Base-by-base conservation (phyloP, 2,329 filamentous ascomycete species). In the Fusarium subglutinans region DNA sequence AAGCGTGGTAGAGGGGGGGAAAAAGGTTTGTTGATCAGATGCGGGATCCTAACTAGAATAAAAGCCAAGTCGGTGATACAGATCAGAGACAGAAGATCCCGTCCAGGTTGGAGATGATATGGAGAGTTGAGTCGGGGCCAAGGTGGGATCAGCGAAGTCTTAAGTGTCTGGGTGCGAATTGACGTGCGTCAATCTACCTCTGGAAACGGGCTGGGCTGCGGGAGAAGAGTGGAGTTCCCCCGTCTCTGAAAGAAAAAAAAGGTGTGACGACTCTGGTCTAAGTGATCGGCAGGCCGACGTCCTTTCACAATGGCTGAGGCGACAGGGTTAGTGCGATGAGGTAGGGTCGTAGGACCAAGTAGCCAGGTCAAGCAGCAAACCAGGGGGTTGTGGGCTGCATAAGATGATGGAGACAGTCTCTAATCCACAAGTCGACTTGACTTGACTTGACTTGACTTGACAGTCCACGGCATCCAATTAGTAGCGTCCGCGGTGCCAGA, bases 141-240 rank as follows among this genome's bases (percentile, higher is more conserved):
- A 81, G 78, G 81, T 85, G 87, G 87, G 87, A 89, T 89, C 87
- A 88, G 87, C 87, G 85, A 86, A 84, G 85, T 88, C 82, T 89
- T 89, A 89, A 87, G 87, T 88, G 86, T 85, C 83, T 79, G 77
- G 77, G 76, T 81, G 74, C 74, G 77, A 81, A 81, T 82, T 82
- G 80, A 82, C 80, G 79, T 83, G 81, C 81, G 81, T 82, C 81
- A 82, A 81, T 80, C 79, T 79, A 78, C 79, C 77, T 81, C 80
- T 79, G 74, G 79, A 80, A 78, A 78, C 79, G 77, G 79, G 78
- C 79, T 80, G 83, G 83, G 77, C 79, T 79, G 80, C 80, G 81
- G 82, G 79, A 81, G 79, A 73, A 78, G 75, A 80, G 80, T 82
- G 80, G 81, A 82, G 80, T 78, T 78, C 76, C 74, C 79, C 79